Base-by-base conservation (phyloP, 2,329 filamentous ascomycete species). In the Xylaria sp. region DNA sequence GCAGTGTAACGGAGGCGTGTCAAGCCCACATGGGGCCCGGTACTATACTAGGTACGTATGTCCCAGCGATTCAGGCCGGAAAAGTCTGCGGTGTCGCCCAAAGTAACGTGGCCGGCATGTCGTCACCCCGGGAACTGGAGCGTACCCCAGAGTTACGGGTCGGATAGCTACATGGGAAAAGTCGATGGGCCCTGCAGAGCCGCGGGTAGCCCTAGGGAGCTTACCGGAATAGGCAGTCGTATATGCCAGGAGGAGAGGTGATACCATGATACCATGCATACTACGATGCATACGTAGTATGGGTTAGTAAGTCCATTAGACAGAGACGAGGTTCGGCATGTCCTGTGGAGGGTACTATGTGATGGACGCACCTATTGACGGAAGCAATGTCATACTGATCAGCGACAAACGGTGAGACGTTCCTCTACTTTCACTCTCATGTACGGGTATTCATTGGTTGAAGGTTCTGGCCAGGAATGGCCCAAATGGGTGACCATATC, bases 61-160 rank as follows among this genome's bases (percentile, higher is more conserved):
- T 53, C 17, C 44, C 37, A 41, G 21, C 52, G 47, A 54, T 61
- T 54, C 58, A 56, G 56, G 48, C 56, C 59, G 50, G 54, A 51
- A 48, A 22, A 18, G 47, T 50, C 45, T 54, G 52, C 22, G 39
- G 39, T 52, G 52, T 49, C 44, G 38, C 26, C 42, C 22, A 16
- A 24, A 54, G 50, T 43, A 54, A 56, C 56, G 52, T 59, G 56
- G 47, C 49, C 41, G 26, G 9, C 50, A 52, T 52, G 44, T 38
- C 51, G 50, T 40, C 56, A 55, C 40, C 58, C 58, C 52, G 58
- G 58, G 41, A 56, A 45, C 54, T 55, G 58, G 47, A 56, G 55
- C 26, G 44, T 59, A 56, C 58, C 58, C 58, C 58, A 53, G 58
- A 56, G 52, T 54, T 43, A 26, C 39, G 47, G n/a, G 54, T 48